Base-by-base conservation (phyloP, 176 grass and related monocot genomes). In the Phoenix dactylifera region DNA sequence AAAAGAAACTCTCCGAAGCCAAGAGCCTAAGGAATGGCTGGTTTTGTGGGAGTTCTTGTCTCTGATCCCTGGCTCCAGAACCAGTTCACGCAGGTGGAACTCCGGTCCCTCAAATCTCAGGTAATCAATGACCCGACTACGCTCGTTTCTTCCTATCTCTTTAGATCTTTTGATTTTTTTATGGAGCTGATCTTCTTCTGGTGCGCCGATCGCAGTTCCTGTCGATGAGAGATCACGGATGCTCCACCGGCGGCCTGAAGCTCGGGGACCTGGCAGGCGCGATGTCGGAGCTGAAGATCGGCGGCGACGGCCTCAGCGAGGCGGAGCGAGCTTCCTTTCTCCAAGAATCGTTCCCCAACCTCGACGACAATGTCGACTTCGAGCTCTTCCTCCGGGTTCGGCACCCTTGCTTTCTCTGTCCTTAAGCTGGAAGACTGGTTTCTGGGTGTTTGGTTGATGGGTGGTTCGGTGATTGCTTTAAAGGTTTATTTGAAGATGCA, bases 31-130 rank as follows among this genome's bases (percentile, higher is more conserved):
- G n/a, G 28, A 60, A 60, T 81, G 35, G 58, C 58, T 5, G 58
- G 58, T 17, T 60, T 60, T 60, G 58, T 60, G 23, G 58, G 58
- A 7, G 78, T 86, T 7, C 64, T 88, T 18, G 89, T 93, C 22
- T 88, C 84, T 54, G 80, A 93, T 57, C 84, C 89, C 18, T 93
- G 79, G 71, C 74, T 93, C 24, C 80, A 93, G 78, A 82, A 79
- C 71, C 77, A 85, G 62, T 93, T 93, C 80, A 88, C 84, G 57
- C 89, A 93, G 75, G 71, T 70, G 15, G 89, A 93, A 28, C 89
- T 93, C 67, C 89, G 89, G 26, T 69, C 70, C 18, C 77, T 93
- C 63, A 82, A 85, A 76, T 15, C 56, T 18, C 80, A 87, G 83
- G 83, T 81, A 57, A 51, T 4, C 48, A 1, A 39, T 15, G 25